These are phyloP conservation scores for Penicillium tannophilum DNA, from an alignment of 495 filamentous ascomycete genomes.

Conservation along the genomic window DNA sequence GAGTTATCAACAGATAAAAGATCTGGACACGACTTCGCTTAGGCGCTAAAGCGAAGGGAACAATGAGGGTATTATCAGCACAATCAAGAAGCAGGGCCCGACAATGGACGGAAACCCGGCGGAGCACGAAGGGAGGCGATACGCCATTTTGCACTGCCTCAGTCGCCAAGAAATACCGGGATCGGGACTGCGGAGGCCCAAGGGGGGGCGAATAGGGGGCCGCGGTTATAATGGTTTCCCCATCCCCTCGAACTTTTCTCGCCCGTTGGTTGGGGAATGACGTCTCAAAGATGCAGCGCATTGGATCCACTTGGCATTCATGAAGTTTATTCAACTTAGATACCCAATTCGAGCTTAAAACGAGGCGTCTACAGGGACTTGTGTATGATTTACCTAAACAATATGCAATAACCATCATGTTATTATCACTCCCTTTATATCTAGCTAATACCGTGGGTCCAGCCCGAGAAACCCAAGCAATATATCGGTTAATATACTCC, in stretches of 20 bases:
- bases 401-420: not conserved
- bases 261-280: conserved; percentile 12
- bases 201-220: conserved; percentile 10
- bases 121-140: not conserved
- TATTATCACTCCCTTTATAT: no score
- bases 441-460: no score
- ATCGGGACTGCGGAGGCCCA: conserved; percentile 2
- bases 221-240: not conserved
- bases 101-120: conserved; percentile 1
- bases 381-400: not conserved
- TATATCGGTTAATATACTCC: no score
- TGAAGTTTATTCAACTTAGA: not conserved
- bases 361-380: not conserved
- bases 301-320: conserved; percentile 1
- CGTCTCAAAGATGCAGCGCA: conserved; percentile 2
- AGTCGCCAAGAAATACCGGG: conserved; percentile 17
- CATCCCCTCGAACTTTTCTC: not conserved
- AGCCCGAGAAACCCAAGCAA: no score
- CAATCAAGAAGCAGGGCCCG: not conserved
- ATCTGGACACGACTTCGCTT: no score
- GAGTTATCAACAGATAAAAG: not conserved
- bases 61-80: no score
- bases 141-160: conserved; percentile 25
- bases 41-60: not conserved
- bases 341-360: not conserved